Evolutionary conservation across 768 basidiomycete species (phyloP), one percentile per base, ranked within the genome.

Genomic region (Sporobolomyces phaffii): DNA sequence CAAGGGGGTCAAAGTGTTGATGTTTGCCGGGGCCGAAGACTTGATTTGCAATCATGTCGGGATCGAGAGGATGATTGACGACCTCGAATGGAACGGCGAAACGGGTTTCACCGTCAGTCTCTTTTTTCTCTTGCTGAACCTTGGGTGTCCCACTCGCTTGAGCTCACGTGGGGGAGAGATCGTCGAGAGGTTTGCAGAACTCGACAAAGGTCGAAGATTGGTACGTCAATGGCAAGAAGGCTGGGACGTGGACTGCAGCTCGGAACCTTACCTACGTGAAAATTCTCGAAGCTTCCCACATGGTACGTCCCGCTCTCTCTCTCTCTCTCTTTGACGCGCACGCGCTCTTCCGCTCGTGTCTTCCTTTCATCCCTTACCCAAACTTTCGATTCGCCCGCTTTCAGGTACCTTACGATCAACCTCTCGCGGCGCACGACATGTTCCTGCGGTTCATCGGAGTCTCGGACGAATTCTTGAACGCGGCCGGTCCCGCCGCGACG

Each of bases 21-120:
- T 99, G 50, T 99, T 96, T 73, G 91, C 86, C 0, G 96, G 96
- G 9, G 92, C 96, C 76, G 89, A 97, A 77, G 96, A 98, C 77
- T 80, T 92, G 47, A 96, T 99, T 68, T 98, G 96, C 80, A 98
- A 98, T 77, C 88, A 96, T 77, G 81, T 93, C 57, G 96, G 96
- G 5, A 81, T 91, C 65, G 92, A 97, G 78, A 83, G 82, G 64
- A 85, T 89, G 83, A 88, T 97, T 51, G 85, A 87, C 68, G 80
- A 82, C 33, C 80, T 99, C 82, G 81, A 82, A 4, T 99, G 94
- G 94, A 87, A 85, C 64, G 92, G 91, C 2, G 86, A 78, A 40
- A 86, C 80, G 8, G 94, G 96, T 1, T 82, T 96, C 43, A 88
- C 88, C 47, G 92, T 94, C 68, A 75, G 87, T 81, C 10, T 5